Conservation (phyloP, 805 yeast species). For the Hanseniaspora meyeri region DNA sequence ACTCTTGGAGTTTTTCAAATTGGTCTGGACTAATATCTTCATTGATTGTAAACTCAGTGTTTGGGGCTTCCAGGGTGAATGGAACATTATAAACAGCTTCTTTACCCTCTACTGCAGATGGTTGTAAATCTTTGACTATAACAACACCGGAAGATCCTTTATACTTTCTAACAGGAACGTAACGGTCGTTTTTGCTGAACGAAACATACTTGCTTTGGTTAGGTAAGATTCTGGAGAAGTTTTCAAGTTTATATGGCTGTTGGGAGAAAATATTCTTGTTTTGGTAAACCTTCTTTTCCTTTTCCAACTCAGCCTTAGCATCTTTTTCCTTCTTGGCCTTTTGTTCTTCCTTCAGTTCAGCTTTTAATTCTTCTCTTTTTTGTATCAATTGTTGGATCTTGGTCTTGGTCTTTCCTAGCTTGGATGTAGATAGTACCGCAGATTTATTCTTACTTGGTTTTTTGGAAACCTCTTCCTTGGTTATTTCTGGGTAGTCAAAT, state of each 20-base stretch:
- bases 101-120: conserved; percentile 65
- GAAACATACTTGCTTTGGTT: conserved; percentile 74
- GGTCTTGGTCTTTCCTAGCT: conserved; percentile 35
- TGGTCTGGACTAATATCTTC: conserved; percentile 13
- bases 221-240: conserved; percentile 82
- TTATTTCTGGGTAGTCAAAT: conserved; percentile 83
- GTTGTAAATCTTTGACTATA: conserved; percentile 51
- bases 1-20: conserved; percentile 16
- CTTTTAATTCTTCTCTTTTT: conserved; percentile 33
- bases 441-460: conserved; percentile 82
- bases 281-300: conserved; percentile 24
- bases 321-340: conserved; percentile 43
- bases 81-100: conserved; percentile 49
- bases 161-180: conserved; percentile 69
- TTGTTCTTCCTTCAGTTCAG: conserved; percentile 63
- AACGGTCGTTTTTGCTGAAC: conserved; percentile 58
- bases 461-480: conserved; percentile 64
- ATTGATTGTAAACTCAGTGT: neutral
- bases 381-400: conserved; percentile 11
- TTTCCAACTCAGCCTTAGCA: conserved; percentile 31
- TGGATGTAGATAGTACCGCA: conserved; percentile 84
- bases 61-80: neutral
- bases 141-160: conserved; percentile 60
- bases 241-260: conserved; percentile 57
- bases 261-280: conserved; percentile 42